phyloP scores from a whole-genome alignment of 2,329 filamentous ascomycete genomes.

The Rhynchosporium graminicola region DNA sequence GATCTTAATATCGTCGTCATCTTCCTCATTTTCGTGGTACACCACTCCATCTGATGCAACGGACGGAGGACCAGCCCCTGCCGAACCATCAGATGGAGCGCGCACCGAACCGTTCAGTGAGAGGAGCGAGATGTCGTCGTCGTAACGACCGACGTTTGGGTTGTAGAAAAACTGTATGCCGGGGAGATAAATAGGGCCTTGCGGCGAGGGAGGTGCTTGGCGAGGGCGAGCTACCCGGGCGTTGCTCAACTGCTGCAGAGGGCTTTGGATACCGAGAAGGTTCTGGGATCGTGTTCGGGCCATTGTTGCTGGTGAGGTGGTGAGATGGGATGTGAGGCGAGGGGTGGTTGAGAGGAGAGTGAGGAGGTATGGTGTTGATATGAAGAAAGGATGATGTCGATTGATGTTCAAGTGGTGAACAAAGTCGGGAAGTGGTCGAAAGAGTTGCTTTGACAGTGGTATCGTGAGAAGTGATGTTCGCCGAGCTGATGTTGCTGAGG shows the following conservation, averaged over 20 bases:
- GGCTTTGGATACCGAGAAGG: neutral
- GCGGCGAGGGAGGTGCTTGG: neutral
- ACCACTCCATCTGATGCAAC: conserved; percentile 8
- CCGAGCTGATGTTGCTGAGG: conserved; percentile 6
- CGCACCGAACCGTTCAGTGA: neutral
- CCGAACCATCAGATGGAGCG: conserved; percentile 3
- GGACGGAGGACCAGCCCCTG: conserved; percentile 1
- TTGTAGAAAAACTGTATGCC: conserved; percentile 1
- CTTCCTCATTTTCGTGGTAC: neutral
- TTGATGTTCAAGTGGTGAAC: neutral
- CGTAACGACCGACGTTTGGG: conserved; percentile 3
- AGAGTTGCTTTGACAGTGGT: neutral
- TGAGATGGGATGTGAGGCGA: neutral
- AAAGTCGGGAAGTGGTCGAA: neutral
- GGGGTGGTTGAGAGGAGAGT: neutral
- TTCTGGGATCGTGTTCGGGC: conserved; percentile 3
- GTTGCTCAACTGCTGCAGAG: neutral
- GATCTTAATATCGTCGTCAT: conserved; percentile 1
- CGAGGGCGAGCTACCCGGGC: neutral
- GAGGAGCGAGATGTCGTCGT: neutral
- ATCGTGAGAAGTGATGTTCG: neutral
- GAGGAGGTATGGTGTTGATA: neutral
- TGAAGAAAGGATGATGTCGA: neutral
- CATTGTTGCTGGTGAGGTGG: conserved; percentile 4
- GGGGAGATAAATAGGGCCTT: neutral